These are phyloP conservation scores for Odontarrhena argentea DNA, from an alignment of 345 rosid species.

Conservation along the genomic window DNA sequence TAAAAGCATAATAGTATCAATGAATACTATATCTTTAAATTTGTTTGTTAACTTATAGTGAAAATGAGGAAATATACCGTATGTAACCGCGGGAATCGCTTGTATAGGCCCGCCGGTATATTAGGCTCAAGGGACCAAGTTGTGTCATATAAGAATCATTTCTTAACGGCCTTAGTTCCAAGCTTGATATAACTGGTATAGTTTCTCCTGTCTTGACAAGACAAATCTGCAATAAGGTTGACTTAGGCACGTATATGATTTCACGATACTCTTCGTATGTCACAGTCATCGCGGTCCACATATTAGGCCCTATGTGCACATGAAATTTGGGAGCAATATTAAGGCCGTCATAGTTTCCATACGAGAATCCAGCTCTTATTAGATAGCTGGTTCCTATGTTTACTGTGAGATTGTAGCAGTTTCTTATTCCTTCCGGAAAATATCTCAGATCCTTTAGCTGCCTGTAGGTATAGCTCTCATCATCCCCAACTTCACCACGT, in stretches of 20 bases:
- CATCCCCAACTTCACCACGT: not conserved
- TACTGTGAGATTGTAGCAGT: conserved; percentile 41
- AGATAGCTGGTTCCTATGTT: conserved; percentile 36
- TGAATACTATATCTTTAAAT: too few relatives aligned
- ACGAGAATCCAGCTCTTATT: conserved; percentile 38
- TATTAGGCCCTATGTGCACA: conserved; percentile 44
- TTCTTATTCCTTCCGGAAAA: conserved; percentile 42
- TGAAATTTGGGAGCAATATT: conserved; percentile 40
- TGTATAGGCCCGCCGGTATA: conserved; percentile 11
- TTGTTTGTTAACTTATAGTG: too few relatives aligned
- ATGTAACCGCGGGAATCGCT: not conserved
- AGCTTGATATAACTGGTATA: conserved; percentile 48
- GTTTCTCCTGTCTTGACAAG: conserved; percentile 46
- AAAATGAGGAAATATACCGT: conserved; percentile 36
- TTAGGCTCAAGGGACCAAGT: conserved; percentile 26
- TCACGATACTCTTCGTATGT: conserved; percentile 26
- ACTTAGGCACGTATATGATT: conserved; percentile 39
- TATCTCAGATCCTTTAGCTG: conserved; percentile 22
- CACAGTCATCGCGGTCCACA: conserved; percentile 31
- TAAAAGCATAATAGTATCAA: too few relatives aligned
- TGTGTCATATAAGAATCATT: conserved; percentile 10
- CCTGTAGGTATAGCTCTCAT: not conserved
- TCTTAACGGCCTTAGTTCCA: conserved; percentile 47
- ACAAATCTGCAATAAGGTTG: conserved; percentile 45
- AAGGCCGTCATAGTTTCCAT: conserved; percentile 49